Base-by-base conservation (phyloP, 768 basidiomycete genomes). In the Lentinula aciculospora region DNA sequence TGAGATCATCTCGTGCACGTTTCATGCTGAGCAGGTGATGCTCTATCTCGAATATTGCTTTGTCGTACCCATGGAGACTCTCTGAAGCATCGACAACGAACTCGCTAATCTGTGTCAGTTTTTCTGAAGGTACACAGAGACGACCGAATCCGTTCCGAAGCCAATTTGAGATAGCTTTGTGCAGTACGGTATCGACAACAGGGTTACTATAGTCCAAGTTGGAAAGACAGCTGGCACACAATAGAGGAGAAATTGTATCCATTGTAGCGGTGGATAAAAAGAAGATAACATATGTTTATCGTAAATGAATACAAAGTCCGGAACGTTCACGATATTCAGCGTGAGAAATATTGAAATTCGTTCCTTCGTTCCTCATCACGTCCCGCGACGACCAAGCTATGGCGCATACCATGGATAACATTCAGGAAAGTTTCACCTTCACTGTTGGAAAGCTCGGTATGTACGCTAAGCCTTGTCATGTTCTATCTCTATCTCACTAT, bases 371-470 rank as follows among this genome's bases (percentile, higher is more conserved):
- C 47, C 27, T 48, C 25, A 31, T 10, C 42, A 15, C 15, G 17
- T 46, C 17, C 31, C 15, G 25, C 49, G 21, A 51, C 49, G 21
- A 51, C 49, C 17, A 51, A n/a, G 13, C n/a, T 19, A 53, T 39
- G 36, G 25, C 51, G 49, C 49, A 37, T 23, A 42, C 29, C n/a
- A 57, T 57, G 46, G 45, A 57, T 21, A 48, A 48, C 12, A 19
- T 25, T 8, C 56, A 57, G 13, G 89, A 91, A 44, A 87, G 85
- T 70, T 92, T 90, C 67, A 93, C 83, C 17, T 98, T 97, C 63
- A 97, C 94, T 0, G 91, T 98, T 9, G 94, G 94, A 56, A 98
- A 98, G 76, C 87, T 97, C 48, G 94, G 94, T 92, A 68, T 63
- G 85, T 75, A 1, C 36, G 29, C n/a, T 5, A 39, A 42, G 40